These are phyloP conservation scores for Cucumis sativus DNA, from an alignment of 306 rosid genomes.

Conservation along the genomic window DNA sequence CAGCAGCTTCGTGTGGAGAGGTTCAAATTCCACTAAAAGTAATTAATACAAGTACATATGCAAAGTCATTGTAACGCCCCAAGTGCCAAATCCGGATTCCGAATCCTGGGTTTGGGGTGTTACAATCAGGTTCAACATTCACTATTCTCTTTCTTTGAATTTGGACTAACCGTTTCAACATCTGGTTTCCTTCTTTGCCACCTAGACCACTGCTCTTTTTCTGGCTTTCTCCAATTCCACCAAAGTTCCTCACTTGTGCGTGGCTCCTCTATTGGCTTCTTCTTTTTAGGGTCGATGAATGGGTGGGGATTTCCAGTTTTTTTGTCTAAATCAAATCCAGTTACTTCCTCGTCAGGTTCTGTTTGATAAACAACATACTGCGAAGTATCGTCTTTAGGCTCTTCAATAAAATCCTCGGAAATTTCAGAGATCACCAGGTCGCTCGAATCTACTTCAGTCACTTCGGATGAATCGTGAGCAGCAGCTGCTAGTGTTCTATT, in stretches of 20 bases:
- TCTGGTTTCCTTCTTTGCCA: slow-evolving; percentile 97
- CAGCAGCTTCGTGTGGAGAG: not conserved
- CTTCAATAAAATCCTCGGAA: slow-evolving; percentile 41
- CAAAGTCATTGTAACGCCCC: not conserved
- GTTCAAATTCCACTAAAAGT: not conserved
- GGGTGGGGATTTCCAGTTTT: slow-evolving; percentile 77
- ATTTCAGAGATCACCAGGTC: slow-evolving; percentile 25
- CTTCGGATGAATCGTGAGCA: slow-evolving; percentile 22
- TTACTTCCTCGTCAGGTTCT: slow-evolving; percentile 55
- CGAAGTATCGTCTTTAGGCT: slow-evolving; percentile 38
- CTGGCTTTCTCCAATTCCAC: slow-evolving; percentile 98
- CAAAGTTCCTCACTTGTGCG: slow-evolving; percentile 68
- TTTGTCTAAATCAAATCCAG: slow-evolving; percentile 52
- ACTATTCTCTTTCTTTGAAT: not conserved
- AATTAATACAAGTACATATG: not conserved
- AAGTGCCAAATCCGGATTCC: too few species aligned
- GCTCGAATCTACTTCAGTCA: slow-evolving; percentile 23
- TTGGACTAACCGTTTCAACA: slow-evolving; percentile 72
- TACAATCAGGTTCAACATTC: not conserved
- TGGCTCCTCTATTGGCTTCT: slow-evolving; percentile 51
- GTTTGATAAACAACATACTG: slow-evolving; percentile 72
- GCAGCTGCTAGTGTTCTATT: slow-evolving; percentile 35
- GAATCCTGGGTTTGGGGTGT: too few species aligned
- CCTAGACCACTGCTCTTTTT: slow-evolving; percentile 88
- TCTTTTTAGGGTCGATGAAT: slow-evolving; percentile 63